These are phyloP conservation scores for Chaetoceros muelleri DNA, from an alignment of 108 stramenopile species.

Conservation along the genomic window DNA sequence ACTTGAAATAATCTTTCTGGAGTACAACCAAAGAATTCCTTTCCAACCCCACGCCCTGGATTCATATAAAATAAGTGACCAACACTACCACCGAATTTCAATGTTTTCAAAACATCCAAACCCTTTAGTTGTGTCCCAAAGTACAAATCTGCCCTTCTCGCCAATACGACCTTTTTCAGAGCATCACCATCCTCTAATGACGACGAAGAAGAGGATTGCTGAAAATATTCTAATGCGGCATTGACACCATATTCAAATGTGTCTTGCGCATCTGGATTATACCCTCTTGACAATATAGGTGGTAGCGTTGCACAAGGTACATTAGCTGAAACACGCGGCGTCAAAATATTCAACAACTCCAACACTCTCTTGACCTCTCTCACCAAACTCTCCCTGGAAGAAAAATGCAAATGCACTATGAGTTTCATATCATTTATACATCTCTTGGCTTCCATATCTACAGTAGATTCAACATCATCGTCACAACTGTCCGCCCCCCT, in stretches of 20 bases:
- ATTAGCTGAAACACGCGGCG: conserved; percentile 14
- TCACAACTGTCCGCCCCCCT: too few species aligned
- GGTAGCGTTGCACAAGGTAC: conserved; percentile 57
- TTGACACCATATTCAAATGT: conserved; percentile 54
- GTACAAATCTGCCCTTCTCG: conserved; percentile 46
- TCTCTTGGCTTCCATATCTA: background rate
- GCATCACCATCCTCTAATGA: background rate
- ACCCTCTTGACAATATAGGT: conserved; percentile 48
- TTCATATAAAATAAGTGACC: conserved; percentile 67
- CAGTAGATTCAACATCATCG: background rate
- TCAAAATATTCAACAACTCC: background rate
- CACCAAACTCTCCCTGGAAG: conserved; percentile 1
- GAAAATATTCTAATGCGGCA: conserved; percentile 37
- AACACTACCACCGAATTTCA: conserved; percentile 59
- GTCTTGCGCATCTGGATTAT: conserved; percentile 39
- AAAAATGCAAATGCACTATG: conserved; percentile 22
- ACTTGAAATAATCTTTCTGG: conserved; percentile 75
- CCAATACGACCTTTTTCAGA: conserved; percentile 63
- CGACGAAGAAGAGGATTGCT: background rate
- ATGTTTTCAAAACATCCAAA: conserved; percentile 50
- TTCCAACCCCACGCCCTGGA: conserved; percentile 23
- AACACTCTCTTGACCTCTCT: background rate
- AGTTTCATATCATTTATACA: background rate
- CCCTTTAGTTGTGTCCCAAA: conserved; percentile 25
- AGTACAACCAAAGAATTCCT: conserved; percentile 73